Conservation (phyloP, 805 yeast species). For the Pichia californica region DNA sequence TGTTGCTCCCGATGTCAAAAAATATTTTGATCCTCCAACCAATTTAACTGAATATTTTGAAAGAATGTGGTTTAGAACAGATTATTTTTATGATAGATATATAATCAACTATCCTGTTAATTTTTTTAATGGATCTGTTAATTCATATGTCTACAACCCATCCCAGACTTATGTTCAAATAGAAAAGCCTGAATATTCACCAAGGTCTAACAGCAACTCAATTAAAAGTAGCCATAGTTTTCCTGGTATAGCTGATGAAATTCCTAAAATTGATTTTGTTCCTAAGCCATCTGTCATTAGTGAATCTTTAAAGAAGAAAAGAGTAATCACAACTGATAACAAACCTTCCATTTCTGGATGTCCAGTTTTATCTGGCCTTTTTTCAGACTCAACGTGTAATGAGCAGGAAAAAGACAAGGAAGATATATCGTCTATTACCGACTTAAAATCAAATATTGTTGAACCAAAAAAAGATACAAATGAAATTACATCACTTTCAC, state of each 20-base stretch:
- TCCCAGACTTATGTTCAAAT: neutral
- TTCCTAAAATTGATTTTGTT: slow-evolving; percentile 3
- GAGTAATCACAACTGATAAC: neutral
- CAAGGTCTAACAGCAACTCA: too few relatives aligned
- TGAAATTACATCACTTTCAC: neutral
- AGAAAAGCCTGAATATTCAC: neutral
- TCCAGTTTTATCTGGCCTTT: slow-evolving; percentile 8
- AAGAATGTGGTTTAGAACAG: slow-evolving; percentile 29
- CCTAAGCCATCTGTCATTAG: slow-evolving; percentile 13
- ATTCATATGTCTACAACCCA: slow-evolving; percentile 6
- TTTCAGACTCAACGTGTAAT: slow-evolving; percentile 1
- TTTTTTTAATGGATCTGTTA: slow-evolving; percentile 4
- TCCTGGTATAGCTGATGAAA: neutral
- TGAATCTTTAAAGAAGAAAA: slow-evolving; percentile 7
- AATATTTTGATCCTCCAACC: slow-evolving; percentile 23
- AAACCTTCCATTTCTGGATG: neutral
- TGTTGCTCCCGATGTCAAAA: slow-evolving; percentile 13
- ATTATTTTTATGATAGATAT: slow-evolving; percentile 35
- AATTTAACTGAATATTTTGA: slow-evolving; percentile 13
- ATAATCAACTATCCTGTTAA: slow-evolving; percentile 29
- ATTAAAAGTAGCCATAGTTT: too few relatives aligned
- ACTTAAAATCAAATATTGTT: too few relatives aligned
- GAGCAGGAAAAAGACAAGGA: neutral
- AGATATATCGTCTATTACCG: neutral
- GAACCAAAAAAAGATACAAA: neutral